Percentiles rank a stretch among this genome's conserved stretches.
Evolutionary conservation across 805 yeast genomes (phyloP).

Genomic region (Yamadazyma endophytica): DNA sequence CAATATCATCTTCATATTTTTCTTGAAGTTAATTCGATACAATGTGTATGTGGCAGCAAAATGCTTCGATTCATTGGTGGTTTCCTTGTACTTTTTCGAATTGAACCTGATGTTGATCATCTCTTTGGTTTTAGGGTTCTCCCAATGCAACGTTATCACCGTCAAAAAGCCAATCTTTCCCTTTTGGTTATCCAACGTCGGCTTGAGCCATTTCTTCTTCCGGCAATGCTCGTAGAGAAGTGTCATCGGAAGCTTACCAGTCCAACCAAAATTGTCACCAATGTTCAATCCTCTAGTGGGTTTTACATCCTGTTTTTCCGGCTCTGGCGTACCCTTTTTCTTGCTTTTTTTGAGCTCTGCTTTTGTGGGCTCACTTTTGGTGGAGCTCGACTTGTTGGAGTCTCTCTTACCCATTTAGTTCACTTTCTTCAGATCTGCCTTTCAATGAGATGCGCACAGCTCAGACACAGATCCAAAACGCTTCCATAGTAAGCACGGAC

Average conservation of each 20-base stretch:
- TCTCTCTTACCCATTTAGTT: no score
- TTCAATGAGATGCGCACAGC: no score
- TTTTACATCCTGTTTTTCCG: slow-evolving; percentile 16
- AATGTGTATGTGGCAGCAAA: slow-evolving; percentile 85
- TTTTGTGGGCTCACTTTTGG: slow-evolving; percentile 82
- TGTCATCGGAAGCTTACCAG: slow-evolving; percentile 90
- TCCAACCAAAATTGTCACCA: slow-evolving; percentile 75
- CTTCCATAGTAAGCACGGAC: no score
- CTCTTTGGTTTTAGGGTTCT: slow-evolving; percentile 79
- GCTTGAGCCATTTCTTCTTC: slow-evolving; percentile 85
- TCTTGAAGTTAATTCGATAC: slow-evolving; percentile 73
- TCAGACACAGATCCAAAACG: no score
- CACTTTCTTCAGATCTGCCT: no score
- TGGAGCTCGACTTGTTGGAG: slow-evolving; percentile 83
- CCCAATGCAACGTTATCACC: slow-evolving; percentile 59
- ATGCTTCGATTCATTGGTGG: slow-evolving; percentile 87
- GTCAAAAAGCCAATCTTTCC: slow-evolving; percentile 55
- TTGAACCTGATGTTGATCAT: slow-evolving; percentile 52
- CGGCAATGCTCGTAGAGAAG: slow-evolving; percentile 84
- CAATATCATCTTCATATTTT: slow-evolving; percentile 80
- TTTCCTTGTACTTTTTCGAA: slow-evolving; percentile 60
- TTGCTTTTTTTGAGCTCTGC: slow-evolving; percentile 52
- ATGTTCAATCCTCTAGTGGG: slow-evolving; percentile 39
- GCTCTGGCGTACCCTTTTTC: not conserved
- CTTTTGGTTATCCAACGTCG: slow-evolving; percentile 66